Evolutionary conservation across 2,329 filamentous ascomycete species (phyloP), one percentile per base, ranked within the genome.

Genomic region (Claviceps sorghi): DNA sequence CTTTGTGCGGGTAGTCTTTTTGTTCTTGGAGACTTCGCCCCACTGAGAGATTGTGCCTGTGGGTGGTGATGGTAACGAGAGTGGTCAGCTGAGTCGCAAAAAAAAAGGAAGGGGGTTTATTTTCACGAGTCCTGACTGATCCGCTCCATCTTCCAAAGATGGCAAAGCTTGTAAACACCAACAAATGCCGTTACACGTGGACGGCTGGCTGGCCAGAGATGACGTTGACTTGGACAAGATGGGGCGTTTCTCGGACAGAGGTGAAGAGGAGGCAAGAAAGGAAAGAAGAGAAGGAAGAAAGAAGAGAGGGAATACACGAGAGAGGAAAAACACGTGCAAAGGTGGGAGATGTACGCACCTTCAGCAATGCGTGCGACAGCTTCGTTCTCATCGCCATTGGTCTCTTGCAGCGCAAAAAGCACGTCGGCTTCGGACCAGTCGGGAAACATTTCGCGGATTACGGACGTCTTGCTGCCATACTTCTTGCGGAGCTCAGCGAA

Each of bases 341-440:
- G 30, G 45, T 40, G 50, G 67, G 67, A 56, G 67, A 56, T 40
- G 21, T 48, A 55, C 55, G 45, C 75, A 89, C 86, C 86, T 69
- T 90, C 84, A 61, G 83, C 81, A 68, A 93, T 91, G 69, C 83
- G 82, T 62, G 85, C 82, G 65, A 87, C 85, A 58, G 86, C 81
- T 61, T 79, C 71, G 60, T 85, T 79, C 62, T 88, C 75, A 69
- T 93, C 86, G 62, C 86, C 87, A 62, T 87, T 79, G 53, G 84
- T 85, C 74, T 98, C 93, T 69, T 95, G 82, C 55, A 98, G 77
- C 56, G 90, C 90, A 67, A 93, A 93, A 58, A 97, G 82, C 58
- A 97, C 81, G 68, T 97, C 91, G 68, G 90, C 88, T 64, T 95
- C 88, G 61, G 89, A 91, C 93, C 91, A 97, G 69, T 89, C 85